Conservation (phyloP, 106 monocot genomes). For the Phalaenopsis equestris region DNA sequence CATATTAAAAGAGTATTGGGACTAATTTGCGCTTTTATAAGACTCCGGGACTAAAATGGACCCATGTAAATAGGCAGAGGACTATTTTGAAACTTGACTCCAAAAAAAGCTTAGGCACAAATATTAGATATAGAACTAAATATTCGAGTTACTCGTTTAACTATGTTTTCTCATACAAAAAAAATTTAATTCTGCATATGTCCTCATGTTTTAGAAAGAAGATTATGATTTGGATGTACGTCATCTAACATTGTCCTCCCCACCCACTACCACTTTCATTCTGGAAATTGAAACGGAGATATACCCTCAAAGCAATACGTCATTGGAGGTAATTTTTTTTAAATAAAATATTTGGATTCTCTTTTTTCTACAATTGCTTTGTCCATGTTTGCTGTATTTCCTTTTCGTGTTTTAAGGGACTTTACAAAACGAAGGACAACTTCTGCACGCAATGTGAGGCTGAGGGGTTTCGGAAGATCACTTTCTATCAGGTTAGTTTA, state of each 20-base stretch:
- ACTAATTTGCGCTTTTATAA: too few relatives aligned
- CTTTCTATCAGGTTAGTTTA: conserved; percentile 79
- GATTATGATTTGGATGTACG: conserved; percentile 45
- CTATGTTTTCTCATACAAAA: not conserved
- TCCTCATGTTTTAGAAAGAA: conserved; percentile 36
- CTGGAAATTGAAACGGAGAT: conserved; percentile 92
- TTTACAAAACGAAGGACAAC: conserved; percentile 78
- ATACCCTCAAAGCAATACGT: conserved; percentile 86
- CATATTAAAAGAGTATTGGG: too few relatives aligned
- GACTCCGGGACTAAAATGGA: too few relatives aligned
- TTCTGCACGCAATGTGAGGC: conserved; percentile 99
- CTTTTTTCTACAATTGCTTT: not conserved
- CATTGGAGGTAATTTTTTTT: conserved; percentile 72
- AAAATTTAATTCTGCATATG: not conserved
- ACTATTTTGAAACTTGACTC: too few relatives aligned
- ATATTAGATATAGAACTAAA: too few relatives aligned
- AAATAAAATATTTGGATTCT: not conserved
- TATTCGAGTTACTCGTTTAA: not conserved
- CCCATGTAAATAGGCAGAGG: too few relatives aligned
- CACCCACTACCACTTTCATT: conserved; percentile 53
- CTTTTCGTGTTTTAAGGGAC: conserved; percentile 51
- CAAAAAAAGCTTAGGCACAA: too few relatives aligned
- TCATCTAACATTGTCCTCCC: conserved; percentile 55
- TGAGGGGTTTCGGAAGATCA: conserved; percentile 94
- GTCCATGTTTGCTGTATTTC: conserved; percentile 6